Conservation (phyloP, 2,329 filamentous ascomycete genomes). For the Monilinia fructicola region DNA sequence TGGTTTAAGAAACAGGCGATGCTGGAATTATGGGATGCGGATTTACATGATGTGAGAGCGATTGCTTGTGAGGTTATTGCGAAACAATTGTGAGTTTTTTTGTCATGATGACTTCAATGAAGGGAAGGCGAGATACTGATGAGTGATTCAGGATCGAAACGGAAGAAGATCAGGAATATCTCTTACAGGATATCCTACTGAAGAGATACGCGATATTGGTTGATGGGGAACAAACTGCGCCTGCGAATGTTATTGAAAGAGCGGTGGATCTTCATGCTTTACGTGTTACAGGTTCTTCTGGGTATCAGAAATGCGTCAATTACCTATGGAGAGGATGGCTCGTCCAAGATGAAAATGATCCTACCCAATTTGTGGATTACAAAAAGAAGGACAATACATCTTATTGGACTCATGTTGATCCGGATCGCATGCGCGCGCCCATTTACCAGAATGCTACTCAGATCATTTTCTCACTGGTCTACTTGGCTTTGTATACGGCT, state of each 20-base stretch:
- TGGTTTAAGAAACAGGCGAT: slow-evolving; percentile 79
- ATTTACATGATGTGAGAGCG: slow-evolving; percentile 76
- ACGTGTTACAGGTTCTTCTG: slow-evolving; percentile 82
- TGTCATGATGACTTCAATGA: not conserved
- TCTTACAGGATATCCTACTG: slow-evolving; percentile 79
- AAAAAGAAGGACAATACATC: slow-evolving; percentile 73
- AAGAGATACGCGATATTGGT: slow-evolving; percentile 83
- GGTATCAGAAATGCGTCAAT: slow-evolving; percentile 88
- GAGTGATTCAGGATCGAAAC: slow-evolving; percentile 65
- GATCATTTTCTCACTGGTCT: slow-evolving; percentile 79
- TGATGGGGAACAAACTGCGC: slow-evolving; percentile 67
- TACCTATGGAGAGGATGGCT: slow-evolving; percentile 96
- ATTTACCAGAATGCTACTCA: slow-evolving; percentile 90
- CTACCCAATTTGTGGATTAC: slow-evolving; percentile 87
- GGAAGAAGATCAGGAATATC: slow-evolving; percentile 75
- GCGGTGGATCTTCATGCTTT: slow-evolving; percentile 91
- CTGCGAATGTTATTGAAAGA: slow-evolving; percentile 87
- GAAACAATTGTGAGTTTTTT: slow-evolving; percentile 61
- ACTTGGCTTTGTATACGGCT: slow-evolving; percentile 79
- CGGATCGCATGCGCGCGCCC: slow-evolving; percentile 89
- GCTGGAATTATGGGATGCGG: slow-evolving; percentile 88
- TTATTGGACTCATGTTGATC: slow-evolving; percentile 83
- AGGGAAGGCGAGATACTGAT: slow-evolving; percentile 38
- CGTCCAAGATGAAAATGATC: slow-evolving; percentile 90
- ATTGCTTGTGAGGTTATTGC: slow-evolving; percentile 88